Evolutionary conservation across 257 asterid species (phyloP), one percentile per base, ranked within the genome.

Genomic region (Gynochthodes officinalis): DNA sequence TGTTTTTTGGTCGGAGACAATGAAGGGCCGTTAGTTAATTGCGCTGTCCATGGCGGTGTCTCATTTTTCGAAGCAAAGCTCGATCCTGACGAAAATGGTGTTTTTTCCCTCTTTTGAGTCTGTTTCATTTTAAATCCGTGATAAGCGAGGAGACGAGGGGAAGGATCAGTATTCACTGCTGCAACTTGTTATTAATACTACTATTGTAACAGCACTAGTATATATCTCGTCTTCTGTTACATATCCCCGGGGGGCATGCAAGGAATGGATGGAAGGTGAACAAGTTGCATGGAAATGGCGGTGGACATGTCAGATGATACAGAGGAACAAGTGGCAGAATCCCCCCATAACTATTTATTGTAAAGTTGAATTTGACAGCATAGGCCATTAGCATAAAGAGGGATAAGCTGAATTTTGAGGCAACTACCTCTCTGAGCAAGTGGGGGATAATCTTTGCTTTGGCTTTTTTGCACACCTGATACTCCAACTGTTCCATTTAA

Each of bases 331-430:
- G 73, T 78, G 79, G 77, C 74, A 67, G 78, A 75, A 63, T 59
- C 40, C 81, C 83, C 81, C 87, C 87, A 82, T 80, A 78, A 82
- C 93, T 70, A 81, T 83, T 84, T 78, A 84, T 80, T 80, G 70
- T 50, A 80, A 61, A 67, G 75, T 40, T 27, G 35, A 59, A 49
- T 21, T 44, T 30, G 70, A 35, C 62, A 77, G 79, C 55, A 37
- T 40, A 33, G 69, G 70, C 75, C 72, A 81, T 60, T 73, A 64
- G 52, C 62, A 59, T 60, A 46, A 71, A 57, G 76, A 57, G 63
- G 42, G 68, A 78, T 50, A 63, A 42, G 37, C 72, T 43, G 67
- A 63, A 72, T 32, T 16, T 27, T 0, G 60, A 30, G 72, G 53
- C 78, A 75, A 81, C 69, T 57, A 44, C 70, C 70, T 74, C 73